phyloP scores from a whole-genome alignment of 2,329 filamentous ascomycete species.

The Penicillium hordei region DNA sequence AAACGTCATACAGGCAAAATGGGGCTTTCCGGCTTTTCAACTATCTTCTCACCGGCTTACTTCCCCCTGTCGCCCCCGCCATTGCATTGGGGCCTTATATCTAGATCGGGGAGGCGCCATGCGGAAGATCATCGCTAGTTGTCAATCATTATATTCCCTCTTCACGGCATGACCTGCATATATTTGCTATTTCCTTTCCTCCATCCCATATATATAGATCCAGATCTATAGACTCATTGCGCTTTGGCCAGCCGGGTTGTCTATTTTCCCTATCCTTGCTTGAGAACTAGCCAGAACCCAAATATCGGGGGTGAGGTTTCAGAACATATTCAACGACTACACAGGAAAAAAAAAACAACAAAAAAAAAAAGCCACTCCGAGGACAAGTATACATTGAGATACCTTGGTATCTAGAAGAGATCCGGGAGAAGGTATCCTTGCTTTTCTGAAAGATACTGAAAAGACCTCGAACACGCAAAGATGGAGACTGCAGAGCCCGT shows the following conservation, averaged over 20 bases:
- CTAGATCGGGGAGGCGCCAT: slow-evolving; percentile 14
- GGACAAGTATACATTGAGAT: slow-evolving; percentile 6
- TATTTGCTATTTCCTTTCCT: slow-evolving; percentile 13
- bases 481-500: slow-evolving; percentile 46
- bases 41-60: slow-evolving; percentile 10
- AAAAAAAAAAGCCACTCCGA: neutral
- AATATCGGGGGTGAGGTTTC: slow-evolving; percentile 1
- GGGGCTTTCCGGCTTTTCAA: slow-evolving; percentile 1
- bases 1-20: slow-evolving; percentile 10
- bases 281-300: slow-evolving; percentile 11
- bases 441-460: neutral
- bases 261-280: slow-evolving; percentile 11
- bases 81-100: slow-evolving; percentile 26
- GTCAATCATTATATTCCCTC: slow-evolving; percentile 15
- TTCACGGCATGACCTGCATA: slow-evolving; percentile 17
- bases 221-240: slow-evolving; percentile 14
- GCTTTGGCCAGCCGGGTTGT: slow-evolving; percentile 13
- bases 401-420: slow-evolving; percentile 4
- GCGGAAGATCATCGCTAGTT: slow-evolving; percentile 29
- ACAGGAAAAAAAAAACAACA: neutral
- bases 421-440: slow-evolving; percentile 3
- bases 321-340: neutral
- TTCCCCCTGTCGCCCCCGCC: slow-evolving; percentile 9
- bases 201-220: slow-evolving; percentile 10
- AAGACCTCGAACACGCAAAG: neutral